Evolutionary conservation across 1,139 yeast species (phyloP), one percentile per base, ranked within the genome.

Genomic region (Protomyces inundatus): DNA sequence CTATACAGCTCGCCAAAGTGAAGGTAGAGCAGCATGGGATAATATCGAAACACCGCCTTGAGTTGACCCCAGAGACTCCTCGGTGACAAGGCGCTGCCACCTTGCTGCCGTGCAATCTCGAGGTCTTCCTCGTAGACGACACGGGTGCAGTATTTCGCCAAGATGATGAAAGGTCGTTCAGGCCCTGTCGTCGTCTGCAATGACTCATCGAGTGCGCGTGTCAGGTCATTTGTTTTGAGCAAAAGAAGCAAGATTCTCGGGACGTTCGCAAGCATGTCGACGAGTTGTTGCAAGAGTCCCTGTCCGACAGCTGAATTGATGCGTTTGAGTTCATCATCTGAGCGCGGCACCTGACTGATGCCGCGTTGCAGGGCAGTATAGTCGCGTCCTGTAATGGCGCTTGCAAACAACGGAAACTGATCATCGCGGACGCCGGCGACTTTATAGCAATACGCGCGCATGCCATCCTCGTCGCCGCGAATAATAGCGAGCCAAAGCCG

Each of bases 341-440:
- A 77, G 65, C 96, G 80, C 0, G 77, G 75, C 37, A 82, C 79
- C n/a, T 37, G 37, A 6, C 81, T 74, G 34, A 66, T 65, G 9
- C 69, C 63, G 7, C 54, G 52, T 48, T 66, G 65, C 3, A 72
- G 71, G 33, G 89, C 83, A 69, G 87, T 84, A 66, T 85, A 83
- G 70, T 86, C 88, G 56, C 99, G 79, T 0, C 98, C 99, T 0
- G 98, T 93, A 58, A 95, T 87, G 1, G 98, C 98, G 2, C 97
- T 90, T 1, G 95, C 87, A 74, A 95, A 88, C 30, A 95, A 78
- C 45, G 86, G 85, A 74, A 91, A 91, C 72, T 89, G 55, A 16
- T 84, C 85, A 45, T 88, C 95, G 52, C 80, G 77, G 56, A 95
- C 84, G n/a, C 89, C 86, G 2, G 97, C 96, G 73, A 95, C 86